Evolutionary conservation across 805 yeast species (phyloP).

Genomic region (Lachancea sp.): DNA sequence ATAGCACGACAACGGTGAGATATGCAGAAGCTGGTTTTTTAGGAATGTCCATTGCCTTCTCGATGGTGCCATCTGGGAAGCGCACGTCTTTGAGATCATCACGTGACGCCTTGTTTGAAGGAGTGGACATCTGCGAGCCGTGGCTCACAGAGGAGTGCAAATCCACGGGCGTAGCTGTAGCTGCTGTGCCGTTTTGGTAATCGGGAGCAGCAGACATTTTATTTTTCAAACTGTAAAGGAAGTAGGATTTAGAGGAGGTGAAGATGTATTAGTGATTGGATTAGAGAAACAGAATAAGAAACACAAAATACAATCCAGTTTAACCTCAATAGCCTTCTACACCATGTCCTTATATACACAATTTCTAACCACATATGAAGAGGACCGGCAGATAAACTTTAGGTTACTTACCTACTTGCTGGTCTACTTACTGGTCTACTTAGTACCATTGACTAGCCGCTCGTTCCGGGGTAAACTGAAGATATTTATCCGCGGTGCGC

Average conservation of each 20-base stretch:
- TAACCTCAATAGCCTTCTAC: neutral
- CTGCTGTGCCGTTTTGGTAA: constrained; percentile 8
- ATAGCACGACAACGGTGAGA: constrained; percentile 29
- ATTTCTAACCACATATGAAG: neutral
- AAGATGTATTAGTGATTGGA: neutral
- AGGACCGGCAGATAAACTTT: neutral
- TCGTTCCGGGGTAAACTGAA: neutral
- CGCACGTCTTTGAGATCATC: constrained; percentile 21
- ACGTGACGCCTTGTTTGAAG: constrained; percentile 29
- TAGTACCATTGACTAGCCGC: neutral
- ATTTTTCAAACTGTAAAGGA: neutral
- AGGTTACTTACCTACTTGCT: neutral
- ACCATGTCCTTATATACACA: constrained; percentile 4
- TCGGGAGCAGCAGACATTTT: constrained; percentile 7
- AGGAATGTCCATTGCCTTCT: constrained; percentile 21
- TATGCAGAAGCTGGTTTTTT: constrained; percentile 34
- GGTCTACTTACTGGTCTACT: neutral
- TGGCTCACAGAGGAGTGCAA: constrained; percentile 9
- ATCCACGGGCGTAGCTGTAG: constrained; percentile 14
- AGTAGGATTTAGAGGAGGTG: neutral
- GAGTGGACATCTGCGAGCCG: constrained; percentile 25
- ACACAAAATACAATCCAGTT: neutral
- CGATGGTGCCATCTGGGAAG: constrained; percentile 4
- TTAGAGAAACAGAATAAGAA: neutral
- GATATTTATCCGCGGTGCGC: neutral